These are phyloP conservation scores for Fraxinus sp. DNA, from an alignment of 305 asterid genomes.

Conservation along the genomic window DNA sequence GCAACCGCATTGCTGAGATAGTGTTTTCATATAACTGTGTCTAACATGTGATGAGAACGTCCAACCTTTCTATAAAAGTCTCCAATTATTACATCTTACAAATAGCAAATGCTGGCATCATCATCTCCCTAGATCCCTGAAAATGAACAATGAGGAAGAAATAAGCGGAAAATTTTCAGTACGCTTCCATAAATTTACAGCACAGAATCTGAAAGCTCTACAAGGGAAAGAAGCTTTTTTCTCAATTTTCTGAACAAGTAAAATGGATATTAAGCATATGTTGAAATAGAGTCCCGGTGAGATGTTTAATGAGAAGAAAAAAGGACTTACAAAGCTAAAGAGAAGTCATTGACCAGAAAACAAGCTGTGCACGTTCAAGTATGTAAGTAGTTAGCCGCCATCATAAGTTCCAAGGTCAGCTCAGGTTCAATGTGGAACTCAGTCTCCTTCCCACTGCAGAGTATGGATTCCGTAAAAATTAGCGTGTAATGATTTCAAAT, in stretches of 20 bases:
- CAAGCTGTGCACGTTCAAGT: constrained; percentile 47
- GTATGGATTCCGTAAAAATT: constrained; percentile 8
- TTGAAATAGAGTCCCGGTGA: neutral
- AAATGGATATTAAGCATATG: neutral
- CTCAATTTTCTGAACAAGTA: neutral
- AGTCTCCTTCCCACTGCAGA: constrained; percentile 83
- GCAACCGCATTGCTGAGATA: neutral
- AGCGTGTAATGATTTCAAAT: constrained; percentile 9
- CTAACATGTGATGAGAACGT: neutral
- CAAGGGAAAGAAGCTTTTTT: neutral
- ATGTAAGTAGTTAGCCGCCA: constrained; percentile 94
- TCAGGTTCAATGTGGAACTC: constrained; percentile 97
- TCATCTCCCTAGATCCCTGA: neutral
- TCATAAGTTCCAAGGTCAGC: constrained; percentile 93
- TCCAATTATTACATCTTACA: neutral
- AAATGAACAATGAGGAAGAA: neutral
- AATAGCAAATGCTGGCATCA: neutral
- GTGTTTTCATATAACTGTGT: neutral
- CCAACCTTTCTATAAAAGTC: neutral
- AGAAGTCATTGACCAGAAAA: constrained; percentile 26
- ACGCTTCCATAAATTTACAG: neutral
- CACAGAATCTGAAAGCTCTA: neutral
- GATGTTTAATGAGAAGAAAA: neutral
- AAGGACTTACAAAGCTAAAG: constrained; percentile 33
- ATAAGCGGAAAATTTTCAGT: neutral